These are phyloP conservation scores for Puccinia horiana DNA, from an alignment of 1,284 basidiomycete species.

Conservation along the genomic window DNA sequence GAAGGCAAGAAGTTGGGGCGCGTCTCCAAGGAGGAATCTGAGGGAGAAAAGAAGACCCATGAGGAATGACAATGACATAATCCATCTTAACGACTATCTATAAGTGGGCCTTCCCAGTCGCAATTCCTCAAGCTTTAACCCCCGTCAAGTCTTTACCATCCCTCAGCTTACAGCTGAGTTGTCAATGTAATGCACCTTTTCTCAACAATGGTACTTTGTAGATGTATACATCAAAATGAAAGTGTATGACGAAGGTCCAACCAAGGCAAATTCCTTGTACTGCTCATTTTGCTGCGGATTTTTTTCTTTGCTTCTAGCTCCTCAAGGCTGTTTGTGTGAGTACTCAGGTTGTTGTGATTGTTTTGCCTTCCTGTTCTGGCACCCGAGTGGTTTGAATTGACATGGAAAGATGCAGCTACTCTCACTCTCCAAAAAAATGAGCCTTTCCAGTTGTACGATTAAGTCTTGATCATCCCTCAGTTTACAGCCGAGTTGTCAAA, in stretches of 20 bases:
- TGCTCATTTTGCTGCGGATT: background rate
- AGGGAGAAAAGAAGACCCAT: conserved; percentile 89
- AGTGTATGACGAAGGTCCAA: background rate
- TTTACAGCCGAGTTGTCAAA: no score
- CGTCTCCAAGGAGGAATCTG: conserved; percentile 98
- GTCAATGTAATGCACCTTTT: background rate
- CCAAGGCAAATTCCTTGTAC: background rate
- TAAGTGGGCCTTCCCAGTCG: no score
- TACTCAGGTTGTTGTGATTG: background rate
- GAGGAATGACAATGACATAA: no score
- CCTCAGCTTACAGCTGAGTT: no score
- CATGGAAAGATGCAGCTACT: background rate
- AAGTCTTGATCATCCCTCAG: no score
- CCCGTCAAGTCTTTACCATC: no score
- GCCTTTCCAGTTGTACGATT: background rate
- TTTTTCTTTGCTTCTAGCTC: background rate
- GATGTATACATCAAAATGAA: background rate
- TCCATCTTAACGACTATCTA: no score
- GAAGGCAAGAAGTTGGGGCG: conserved; percentile 97
- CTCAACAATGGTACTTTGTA: background rate
- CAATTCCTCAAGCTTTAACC: no score
- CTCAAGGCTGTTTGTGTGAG: background rate
- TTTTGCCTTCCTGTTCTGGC: background rate
- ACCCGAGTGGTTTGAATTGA: background rate
- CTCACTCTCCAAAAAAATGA: background rate